These are phyloP conservation scores for Escallonia rubra DNA, from an alignment of 129 eudicot species.

Conservation along the genomic window DNA sequence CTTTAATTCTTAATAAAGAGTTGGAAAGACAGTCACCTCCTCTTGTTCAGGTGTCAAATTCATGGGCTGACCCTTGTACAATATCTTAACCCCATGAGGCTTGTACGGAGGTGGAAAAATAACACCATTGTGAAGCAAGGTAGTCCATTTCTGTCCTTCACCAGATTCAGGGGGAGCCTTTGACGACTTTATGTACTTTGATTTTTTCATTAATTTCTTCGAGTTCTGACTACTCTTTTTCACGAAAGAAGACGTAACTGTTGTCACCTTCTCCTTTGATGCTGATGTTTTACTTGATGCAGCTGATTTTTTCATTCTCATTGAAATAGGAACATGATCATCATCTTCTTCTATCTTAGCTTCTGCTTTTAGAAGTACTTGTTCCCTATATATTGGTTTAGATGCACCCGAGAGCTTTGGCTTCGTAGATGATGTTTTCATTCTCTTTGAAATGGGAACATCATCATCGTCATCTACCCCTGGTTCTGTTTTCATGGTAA, in stretches of 20 bases:
- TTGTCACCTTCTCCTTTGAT: conserved; percentile 37
- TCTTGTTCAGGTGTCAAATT: conserved; percentile 93
- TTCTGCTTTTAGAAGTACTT: conserved; percentile 44
- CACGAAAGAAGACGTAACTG: conserved; percentile 37
- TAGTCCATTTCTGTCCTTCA: conserved; percentile 97
- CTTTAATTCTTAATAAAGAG: conserved; percentile 2
- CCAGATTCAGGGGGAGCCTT: conserved; percentile 81
- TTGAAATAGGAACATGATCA: conserved; percentile 41
- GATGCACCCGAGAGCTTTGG: conserved; percentile 62
- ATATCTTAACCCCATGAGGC: conserved; percentile 93
- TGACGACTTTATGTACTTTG: conserved; percentile 61
- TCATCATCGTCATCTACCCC: too few relatives aligned
- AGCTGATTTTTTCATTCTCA: conserved; percentile 51
- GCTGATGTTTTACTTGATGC: conserved; percentile 42
- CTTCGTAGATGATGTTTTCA: too few relatives aligned
- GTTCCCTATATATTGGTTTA: conserved; percentile 41
- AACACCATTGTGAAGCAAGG: conserved; percentile 84
- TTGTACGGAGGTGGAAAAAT: conserved; percentile 93
- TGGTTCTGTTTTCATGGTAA: too few relatives aligned
- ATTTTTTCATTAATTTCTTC: conserved; percentile 57
- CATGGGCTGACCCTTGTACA: conserved; percentile 78
- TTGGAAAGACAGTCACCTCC: conserved; percentile 56
- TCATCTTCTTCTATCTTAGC: conserved; percentile 47
- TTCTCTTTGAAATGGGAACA: too few relatives aligned
- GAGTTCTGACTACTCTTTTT: conserved; percentile 41